Base-by-base conservation (phyloP, 2,329 filamentous ascomycete species). In the Colletotrichum falcatum region DNA sequence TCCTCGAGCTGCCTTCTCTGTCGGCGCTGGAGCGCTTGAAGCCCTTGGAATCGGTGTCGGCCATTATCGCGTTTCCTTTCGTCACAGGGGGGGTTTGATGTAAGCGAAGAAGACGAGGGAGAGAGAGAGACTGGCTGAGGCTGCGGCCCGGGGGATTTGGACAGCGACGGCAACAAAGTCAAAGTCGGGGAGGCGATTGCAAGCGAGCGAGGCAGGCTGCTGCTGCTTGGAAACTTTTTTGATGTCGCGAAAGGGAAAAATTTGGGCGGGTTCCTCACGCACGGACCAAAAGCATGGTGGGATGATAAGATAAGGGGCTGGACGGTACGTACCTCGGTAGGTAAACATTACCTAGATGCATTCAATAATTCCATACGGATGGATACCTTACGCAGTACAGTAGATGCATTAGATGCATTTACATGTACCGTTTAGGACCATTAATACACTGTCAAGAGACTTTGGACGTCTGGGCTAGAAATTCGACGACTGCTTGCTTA, bases 1-100 rank as follows among this genome's bases (percentile, higher is more conserved):
- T 85, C 71, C 81, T 79, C 39, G 76, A 81, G 56, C 76, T 65
- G 30, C 82, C 82, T 61, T 85, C 83, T 58, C 77, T 75, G 71
- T 86, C 84, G 61, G 81, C 79, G 74, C 81, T 85, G 61, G 78
- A 78, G 73, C 85, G 81, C 78, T 87, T 87, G 63, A 77, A 79
- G 74, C 77, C 79, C 73, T 78, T 80, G 33, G 65, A 61, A 46
- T 71, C 79, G 44, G 61, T 67, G 70, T 84, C 82, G 70, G 81
- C 80, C 84, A 86, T 86, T 66, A 42, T 76, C 65, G n/a, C 55
- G 20, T 18, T 53, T 30, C 28, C 7, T 58, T 56, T 14, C 28
- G 54, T 64, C 53, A 59, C 49, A 53, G n/a, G 18, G 5, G 9
- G 8, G 20, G 1, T 48, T 42, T n/a, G n/a, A n/a, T n/a, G 7